Conservation (phyloP, 768 basidiomycete genomes). For the Piloderma croceum region DNA sequence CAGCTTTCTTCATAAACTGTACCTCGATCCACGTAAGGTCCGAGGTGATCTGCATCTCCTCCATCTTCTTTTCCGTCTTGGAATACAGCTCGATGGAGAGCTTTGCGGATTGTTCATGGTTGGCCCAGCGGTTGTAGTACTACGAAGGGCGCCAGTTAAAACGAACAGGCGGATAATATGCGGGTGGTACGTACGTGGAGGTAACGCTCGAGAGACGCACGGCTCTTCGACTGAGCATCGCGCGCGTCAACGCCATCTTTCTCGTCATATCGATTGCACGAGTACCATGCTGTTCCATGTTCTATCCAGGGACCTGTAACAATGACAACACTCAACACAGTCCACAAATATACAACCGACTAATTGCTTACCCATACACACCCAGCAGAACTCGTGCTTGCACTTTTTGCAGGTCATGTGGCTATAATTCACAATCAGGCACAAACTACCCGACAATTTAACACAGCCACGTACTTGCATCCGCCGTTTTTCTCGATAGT, state of each 20-base stretch:
- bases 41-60: conserved; percentile 94
- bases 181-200: conserved; percentile 65
- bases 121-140: conserved; percentile 99
- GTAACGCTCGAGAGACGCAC: conserved; percentile 91
- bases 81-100: conserved; percentile 87
- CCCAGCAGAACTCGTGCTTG: conserved; percentile 98
- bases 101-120: conserved; percentile 99
- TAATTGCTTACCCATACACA: conserved; percentile 94
- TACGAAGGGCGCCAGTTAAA: conserved; percentile 25
- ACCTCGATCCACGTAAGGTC: conserved; percentile 96
- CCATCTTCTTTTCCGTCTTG: conserved; percentile 99
- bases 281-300: conserved; percentile 97
- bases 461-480: conserved; percentile 78
- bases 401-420: conserved; percentile 99
- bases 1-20: conserved; percentile 98
- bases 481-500: conserved; percentile 99
- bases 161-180: not conserved
- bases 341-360: conserved; percentile 8
- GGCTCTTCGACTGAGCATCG: conserved; percentile 84
- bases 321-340: conserved; percentile 14
- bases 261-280: conserved; percentile 96
- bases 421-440: conserved; percentile 34
- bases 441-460: not conserved
- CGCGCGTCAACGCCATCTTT: conserved; percentile 82
- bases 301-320: conserved; percentile 87